Percentiles rank a stretch among this genome's conserved stretches.
These are phyloP conservation scores for Hypsizygus ulmarius DNA, from an alignment of 1,284 basidiomycete species.

Conservation along the genomic window DNA sequence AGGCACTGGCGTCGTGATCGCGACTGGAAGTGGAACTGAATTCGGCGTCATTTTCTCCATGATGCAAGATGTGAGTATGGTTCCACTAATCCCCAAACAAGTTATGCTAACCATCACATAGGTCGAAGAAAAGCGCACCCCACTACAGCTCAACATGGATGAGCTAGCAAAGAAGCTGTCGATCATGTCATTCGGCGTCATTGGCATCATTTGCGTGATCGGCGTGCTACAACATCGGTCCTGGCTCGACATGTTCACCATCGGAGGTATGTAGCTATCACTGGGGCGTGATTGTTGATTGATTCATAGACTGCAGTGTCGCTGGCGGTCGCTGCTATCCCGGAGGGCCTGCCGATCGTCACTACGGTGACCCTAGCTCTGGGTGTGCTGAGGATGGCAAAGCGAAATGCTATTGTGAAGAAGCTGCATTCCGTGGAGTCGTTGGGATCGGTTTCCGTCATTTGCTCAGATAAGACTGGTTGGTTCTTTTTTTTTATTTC, in stretches of 20 bases:
- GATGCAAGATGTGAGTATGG: conserved; percentile 86
- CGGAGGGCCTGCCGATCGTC: conserved; percentile 95
- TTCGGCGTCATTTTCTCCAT: conserved; percentile 97
- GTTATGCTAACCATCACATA: conserved; percentile 25
- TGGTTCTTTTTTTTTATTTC: conserved; percentile 3
- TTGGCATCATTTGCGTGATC: conserved; percentile 90
- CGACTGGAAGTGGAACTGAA: conserved; percentile 87
- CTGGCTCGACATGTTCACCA: conserved; percentile 99
- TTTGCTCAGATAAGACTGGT: conserved; percentile 98
- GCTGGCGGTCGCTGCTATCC: conserved; percentile 95
- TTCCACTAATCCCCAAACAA: neutral
- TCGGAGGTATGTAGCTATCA: conserved; percentile 70
- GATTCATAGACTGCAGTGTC: conserved; percentile 58
- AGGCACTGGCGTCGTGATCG: conserved; percentile 87
- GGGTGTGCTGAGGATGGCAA: conserved; percentile 92
- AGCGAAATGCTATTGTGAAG: conserved; percentile 95
- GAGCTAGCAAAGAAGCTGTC: conserved; percentile 93
- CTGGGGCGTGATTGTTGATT: neutral
- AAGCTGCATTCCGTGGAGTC: conserved; percentile 95
- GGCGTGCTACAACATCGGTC: conserved; percentile 85
- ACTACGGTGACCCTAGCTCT: conserved; percentile 96
- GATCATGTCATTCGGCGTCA: conserved; percentile 87
- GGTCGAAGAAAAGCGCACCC: conserved; percentile 93
- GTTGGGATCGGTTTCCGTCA: conserved; percentile 90
- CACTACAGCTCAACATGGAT: conserved; percentile 94